These are phyloP conservation scores for Mycena chlorophos DNA, from an alignment of 768 basidiomycete species.

Conservation along the genomic window DNA sequence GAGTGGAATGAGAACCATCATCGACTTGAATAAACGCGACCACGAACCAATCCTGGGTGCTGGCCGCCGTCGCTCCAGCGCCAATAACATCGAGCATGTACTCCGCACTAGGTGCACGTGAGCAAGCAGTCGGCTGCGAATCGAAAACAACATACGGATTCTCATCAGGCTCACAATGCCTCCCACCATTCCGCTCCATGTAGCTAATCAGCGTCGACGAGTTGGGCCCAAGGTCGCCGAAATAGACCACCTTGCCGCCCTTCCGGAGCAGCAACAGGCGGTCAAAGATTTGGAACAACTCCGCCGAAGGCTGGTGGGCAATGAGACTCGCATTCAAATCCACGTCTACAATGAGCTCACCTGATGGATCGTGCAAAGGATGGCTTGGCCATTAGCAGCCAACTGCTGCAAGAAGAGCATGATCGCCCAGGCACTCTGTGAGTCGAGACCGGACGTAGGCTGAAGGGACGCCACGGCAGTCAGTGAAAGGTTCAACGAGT, in stretches of 20 bases:
- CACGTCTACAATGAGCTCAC: conserved; percentile 24
- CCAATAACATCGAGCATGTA: conserved; percentile 74
- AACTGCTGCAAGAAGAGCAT: conserved; percentile 72
- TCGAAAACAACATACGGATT: conserved; percentile 59
- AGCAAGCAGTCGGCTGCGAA: background rate
- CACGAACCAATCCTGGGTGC: conserved; percentile 53
- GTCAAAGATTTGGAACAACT: conserved; percentile 84
- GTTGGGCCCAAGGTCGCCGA: conserved; percentile 68
- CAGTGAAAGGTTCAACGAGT: conserved; percentile 22
- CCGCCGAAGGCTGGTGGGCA: conserved; percentile 64
- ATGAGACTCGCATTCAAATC: background rate
- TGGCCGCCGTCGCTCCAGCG: conserved; percentile 65
- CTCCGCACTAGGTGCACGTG: conserved; percentile 44
- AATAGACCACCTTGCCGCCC: conserved; percentile 78
- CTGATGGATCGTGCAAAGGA: conserved; percentile 80
- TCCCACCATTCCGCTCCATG: conserved; percentile 69
- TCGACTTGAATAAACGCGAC: too few relatives aligned
- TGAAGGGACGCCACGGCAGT: conserved; percentile 37
- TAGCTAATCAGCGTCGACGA: conserved; percentile 68
- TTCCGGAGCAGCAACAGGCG: conserved; percentile 71
- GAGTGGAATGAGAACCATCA: background rate
- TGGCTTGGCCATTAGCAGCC: conserved; percentile 81
- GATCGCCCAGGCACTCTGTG: conserved; percentile 85
- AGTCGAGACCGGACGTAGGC: conserved; percentile 86
- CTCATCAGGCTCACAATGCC: conserved; percentile 59